phyloP scores from a whole-genome alignment of 257 asterid species.

The Osmanthus fragrans region DNA sequence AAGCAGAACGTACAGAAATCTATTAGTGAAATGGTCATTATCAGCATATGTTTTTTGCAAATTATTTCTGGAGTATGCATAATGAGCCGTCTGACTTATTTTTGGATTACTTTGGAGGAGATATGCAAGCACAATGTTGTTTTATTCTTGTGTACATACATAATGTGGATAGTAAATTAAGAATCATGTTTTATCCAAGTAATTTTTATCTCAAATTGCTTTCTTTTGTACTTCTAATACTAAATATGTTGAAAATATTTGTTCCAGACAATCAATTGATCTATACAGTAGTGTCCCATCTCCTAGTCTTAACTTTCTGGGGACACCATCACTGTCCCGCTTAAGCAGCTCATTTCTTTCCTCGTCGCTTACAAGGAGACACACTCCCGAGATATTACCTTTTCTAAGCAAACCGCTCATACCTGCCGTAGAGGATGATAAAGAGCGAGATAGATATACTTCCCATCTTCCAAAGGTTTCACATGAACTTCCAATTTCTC shows the following conservation, averaged over 20 bases:
- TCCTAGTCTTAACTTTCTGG: constrained; percentile 77
- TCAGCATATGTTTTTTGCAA: neutral
- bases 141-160: neutral
- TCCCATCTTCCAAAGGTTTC: constrained; percentile 55
- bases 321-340: constrained; percentile 64
- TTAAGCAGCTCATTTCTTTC: constrained; percentile 77
- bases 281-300: constrained; percentile 87
- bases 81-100: neutral
- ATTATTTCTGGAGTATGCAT: neutral
- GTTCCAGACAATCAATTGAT: constrained; percentile 86
- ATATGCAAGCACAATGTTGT: neutral
- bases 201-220: neutral
- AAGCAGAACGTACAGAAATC: no score
- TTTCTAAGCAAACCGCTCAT: constrained; percentile 68
- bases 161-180: neutral
- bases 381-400: constrained; percentile 80
- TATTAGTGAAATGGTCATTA: no score
- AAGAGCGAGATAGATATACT: constrained; percentile 53
- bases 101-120: neutral
- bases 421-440: constrained; percentile 45
- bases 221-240: neutral
- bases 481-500: constrained; percentile 59
- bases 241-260: constrained; percentile 22
- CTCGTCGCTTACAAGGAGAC: constrained; percentile 66
- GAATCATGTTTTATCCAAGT: neutral